A percentile compares a stretch with the other conserved stretches of the same genome.
Evolutionary conservation across 1,284 basidiomycete species (phyloP).

Genomic region (Pseudomicrostroma phylloplanum): DNA sequence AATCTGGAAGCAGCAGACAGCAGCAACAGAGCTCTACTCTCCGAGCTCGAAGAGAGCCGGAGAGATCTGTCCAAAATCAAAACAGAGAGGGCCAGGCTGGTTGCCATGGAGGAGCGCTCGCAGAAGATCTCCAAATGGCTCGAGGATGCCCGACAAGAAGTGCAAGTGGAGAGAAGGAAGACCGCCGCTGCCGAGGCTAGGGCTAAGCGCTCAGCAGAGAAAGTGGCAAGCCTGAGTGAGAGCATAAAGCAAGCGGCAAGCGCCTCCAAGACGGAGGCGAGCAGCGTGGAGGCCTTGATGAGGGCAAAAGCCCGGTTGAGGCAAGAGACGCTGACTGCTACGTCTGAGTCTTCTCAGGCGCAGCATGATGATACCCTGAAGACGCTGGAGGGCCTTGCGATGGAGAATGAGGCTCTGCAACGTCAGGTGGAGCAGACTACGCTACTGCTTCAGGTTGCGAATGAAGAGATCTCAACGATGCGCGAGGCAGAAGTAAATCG

Average conservation of each 20-base stretch:
- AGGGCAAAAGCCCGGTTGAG: background rate
- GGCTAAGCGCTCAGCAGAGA: conserved; percentile 55
- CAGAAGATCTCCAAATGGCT: conserved; percentile 57
- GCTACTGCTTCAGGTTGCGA: conserved; percentile 28
- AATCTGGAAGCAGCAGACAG: conserved; percentile 75
- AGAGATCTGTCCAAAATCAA: conserved; percentile 64
- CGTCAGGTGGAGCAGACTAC: conserved; percentile 25
- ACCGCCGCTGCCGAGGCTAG: conserved; percentile 66
- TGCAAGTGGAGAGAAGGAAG: conserved; percentile 66
- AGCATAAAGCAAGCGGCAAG: conserved; percentile 14
- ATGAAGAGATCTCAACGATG: conserved; percentile 31
- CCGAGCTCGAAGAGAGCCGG: conserved; percentile 72
- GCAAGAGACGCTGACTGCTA: background rate
- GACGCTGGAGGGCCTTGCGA: conserved; percentile 18
- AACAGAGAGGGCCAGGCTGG: conserved; percentile 63
- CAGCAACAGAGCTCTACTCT: conserved; percentile 66
- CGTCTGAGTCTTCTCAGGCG: no score
- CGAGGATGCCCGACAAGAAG: conserved; percentile 78
- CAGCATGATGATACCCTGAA: conserved; percentile 2
- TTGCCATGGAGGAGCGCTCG: conserved; percentile 49
- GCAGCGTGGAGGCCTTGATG: background rate
- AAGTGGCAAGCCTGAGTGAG: conserved; percentile 20
- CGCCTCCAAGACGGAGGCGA: background rate
- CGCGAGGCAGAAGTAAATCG: conserved; percentile 14
- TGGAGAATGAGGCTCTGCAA: conserved; percentile 32